Percentiles rank a stretch among this genome's conserved stretches.
Conservation (phyloP, 208 protist species). For the Lotmaria passim region DNA sequence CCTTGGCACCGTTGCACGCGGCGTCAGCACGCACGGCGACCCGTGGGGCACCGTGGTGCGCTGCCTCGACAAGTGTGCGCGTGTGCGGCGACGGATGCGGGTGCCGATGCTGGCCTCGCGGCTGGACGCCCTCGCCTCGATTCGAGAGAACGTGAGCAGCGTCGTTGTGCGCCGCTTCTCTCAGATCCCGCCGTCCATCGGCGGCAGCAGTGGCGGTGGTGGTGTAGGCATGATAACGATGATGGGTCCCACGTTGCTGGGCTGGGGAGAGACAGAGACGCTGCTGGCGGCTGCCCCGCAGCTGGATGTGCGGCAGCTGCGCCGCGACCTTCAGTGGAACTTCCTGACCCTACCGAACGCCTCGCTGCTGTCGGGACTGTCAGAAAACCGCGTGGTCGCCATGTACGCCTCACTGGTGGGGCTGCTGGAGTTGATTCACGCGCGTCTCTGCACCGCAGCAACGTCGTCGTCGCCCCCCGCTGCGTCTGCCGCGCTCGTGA, state of each 20-base stretch:
- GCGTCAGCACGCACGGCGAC: slow-evolving; percentile 23
- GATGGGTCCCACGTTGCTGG: slow-evolving; percentile 41
- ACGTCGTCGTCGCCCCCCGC: not conserved
- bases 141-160: slow-evolving; percentile 37
- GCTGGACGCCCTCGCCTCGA: slow-evolving; percentile 76
- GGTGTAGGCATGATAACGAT: not conserved
- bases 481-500: not conserved
- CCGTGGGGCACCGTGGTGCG: slow-evolving; percentile 65
- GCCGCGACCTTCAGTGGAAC: slow-evolving; percentile 65
- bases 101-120: slow-evolving; percentile 80
- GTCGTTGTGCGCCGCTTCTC: slow-evolving; percentile 9
- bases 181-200: slow-evolving; percentile 5
- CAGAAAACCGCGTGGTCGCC: slow-evolving; percentile 69
- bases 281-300: slow-evolving; percentile 43
- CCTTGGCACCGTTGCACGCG: slow-evolving; percentile 5
- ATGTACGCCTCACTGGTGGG: slow-evolving; percentile 77
- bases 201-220: not conserved
- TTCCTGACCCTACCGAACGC: slow-evolving; percentile 53
- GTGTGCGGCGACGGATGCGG: slow-evolving; percentile 79
- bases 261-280: slow-evolving; percentile 69
- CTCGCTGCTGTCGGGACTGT: slow-evolving; percentile 63
- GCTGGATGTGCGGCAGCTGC: slow-evolving; percentile 48
- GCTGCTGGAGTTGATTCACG: slow-evolving; percentile 64
- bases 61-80: slow-evolving; percentile 58
- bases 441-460: slow-evolving; percentile 9